Evolutionary conservation across 768 basidiomycete species (phyloP), one percentile per base, ranked within the genome.

Genomic region (Chalciporus chontae): DNA sequence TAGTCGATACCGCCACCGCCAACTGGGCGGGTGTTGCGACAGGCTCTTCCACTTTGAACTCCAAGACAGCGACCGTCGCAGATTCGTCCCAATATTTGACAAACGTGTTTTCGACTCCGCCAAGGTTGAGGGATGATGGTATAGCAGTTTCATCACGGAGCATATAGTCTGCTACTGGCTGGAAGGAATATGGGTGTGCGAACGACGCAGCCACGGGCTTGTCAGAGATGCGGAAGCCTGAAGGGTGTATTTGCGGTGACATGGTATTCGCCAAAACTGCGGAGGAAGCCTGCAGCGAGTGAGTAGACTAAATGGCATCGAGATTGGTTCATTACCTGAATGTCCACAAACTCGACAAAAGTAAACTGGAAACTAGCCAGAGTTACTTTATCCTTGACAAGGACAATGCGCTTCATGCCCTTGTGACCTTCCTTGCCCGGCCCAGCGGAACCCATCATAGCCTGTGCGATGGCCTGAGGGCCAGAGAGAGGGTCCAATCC

Each of bases 31-130:
- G 62, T 5, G 65, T 49, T 19, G 61, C 46, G 10, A 72, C 64
- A 21, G 76, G 72, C 59, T 81, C 77, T 48, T 87, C 85, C 5
- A 90, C 87, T 62, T 89, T 80, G 62, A 91, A 92, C 58, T 88
- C 86, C 40, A 90, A 71, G 11, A 87, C 77, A 29, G 85, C 84
- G 21, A 83, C 77, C 1, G 82, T 87, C 1, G 90, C 87, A 29
- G 73, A 79, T 60, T 94, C 91, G 58, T 97, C 94, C 93, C 95
- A 95, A 67, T 98, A 98, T 50, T 83, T 75, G 19, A 90, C 85
- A 81, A 84, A 90, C 7, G 77, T 71, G 37, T 79, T 82, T 57
- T 90, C 87, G 21, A 75, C 74, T 13, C 88, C 87, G 23, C 90
- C 90, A 7, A 91, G 73, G 51, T 74, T 78, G 21, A 74, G 57